Evolutionary conservation across 1,284 basidiomycete species (phyloP), one percentile per base, ranked within the genome.

Genomic region (Cutaneotrichosporon spelunceum): DNA sequence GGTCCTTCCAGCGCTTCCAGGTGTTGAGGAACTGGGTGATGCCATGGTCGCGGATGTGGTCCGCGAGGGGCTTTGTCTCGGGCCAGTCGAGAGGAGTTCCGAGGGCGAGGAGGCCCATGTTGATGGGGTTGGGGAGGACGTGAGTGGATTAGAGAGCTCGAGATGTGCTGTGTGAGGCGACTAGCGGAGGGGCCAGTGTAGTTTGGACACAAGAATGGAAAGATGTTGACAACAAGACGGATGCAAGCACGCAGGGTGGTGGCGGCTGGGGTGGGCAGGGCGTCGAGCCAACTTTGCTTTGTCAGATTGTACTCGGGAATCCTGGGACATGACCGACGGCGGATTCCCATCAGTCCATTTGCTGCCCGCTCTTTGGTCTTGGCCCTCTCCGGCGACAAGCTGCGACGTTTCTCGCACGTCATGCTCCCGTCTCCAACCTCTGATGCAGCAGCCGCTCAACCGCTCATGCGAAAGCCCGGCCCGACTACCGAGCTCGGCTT

Each of bases 21-120:
- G 88, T 91, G 70, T 93, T 84, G 56, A 99, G 80, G 76, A 99
- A 96, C 81, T 99, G 96, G 23, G 90, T 87, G 73, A 99, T 93
- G 44, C 96, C 96, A 78, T 99, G 94, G 59, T 84, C 80, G 65
- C 94, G 85, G 69, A 99, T 91, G 81, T 98, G 92, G 72, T 93
- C 87, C 14, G 92, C 90, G 72, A 91, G 84, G 64, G 87, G 84
- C 80, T 89, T 90, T 53, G 93, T 88, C 71, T 98, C 89, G 60
- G 89, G 85, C 96, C 96, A 99, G 56, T 85, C 81, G 65, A 99
- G 86, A 27, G 96, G 93, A 4, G 94, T 99, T 64, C 96, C 96
- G 61, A 97, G 88, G 65, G 88, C 91, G 64, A 99, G 82, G 54
- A 99, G 86, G 64, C 96, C 96, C 96, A 99, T 98, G 36, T 39